Conservation (phyloP, 2,329 filamentous ascomycete genomes). For the Microdochium nivale region DNA sequence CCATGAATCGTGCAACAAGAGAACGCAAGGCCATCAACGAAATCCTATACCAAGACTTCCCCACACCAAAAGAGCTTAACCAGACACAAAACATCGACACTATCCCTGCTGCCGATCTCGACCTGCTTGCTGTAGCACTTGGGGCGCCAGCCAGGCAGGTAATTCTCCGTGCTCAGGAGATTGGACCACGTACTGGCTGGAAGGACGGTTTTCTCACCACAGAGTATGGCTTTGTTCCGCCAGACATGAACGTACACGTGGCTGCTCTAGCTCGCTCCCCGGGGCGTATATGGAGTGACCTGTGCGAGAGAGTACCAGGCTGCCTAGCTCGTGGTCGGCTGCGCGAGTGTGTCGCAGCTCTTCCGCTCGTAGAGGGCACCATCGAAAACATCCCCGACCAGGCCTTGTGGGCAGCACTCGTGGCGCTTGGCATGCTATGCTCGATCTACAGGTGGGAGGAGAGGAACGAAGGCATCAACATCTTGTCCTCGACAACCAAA, state of each 20-base stretch:
- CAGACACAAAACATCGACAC: conserved; percentile 36
- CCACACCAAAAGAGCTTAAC: conserved; percentile 28
- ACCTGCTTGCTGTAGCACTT: conserved; percentile 41
- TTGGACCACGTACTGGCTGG: conserved; percentile 42
- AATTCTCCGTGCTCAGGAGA: conserved; percentile 41
- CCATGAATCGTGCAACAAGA: conserved; percentile 11
- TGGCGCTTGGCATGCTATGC: conserved; percentile 42
- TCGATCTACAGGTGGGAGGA: conserved; percentile 45
- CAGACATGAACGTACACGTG: conserved; percentile 38
- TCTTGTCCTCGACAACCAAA: conserved; percentile 28
- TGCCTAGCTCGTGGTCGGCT: conserved; percentile 41
- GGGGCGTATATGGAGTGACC: conserved; percentile 44
- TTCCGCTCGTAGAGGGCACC: conserved; percentile 39
- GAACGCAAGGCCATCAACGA: conserved; percentile 39
- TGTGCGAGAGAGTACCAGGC: conserved; percentile 44
- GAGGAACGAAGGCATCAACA: conserved; percentile 41
- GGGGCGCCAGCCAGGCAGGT: conserved; percentile 46
- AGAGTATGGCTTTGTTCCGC: conserved; percentile 42
- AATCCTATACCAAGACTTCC: conserved; percentile 34
- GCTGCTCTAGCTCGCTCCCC: conserved; percentile 37
- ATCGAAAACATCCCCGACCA: conserved; percentile 39
- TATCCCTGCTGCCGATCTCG: conserved; percentile 36
- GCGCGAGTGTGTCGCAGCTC: conserved; percentile 35
- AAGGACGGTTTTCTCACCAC: conserved; percentile 41
- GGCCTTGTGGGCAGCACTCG: conserved; percentile 43